Base-by-base conservation (phyloP, 768 basidiomycete species). In the Termitomyces sp. region DNA sequence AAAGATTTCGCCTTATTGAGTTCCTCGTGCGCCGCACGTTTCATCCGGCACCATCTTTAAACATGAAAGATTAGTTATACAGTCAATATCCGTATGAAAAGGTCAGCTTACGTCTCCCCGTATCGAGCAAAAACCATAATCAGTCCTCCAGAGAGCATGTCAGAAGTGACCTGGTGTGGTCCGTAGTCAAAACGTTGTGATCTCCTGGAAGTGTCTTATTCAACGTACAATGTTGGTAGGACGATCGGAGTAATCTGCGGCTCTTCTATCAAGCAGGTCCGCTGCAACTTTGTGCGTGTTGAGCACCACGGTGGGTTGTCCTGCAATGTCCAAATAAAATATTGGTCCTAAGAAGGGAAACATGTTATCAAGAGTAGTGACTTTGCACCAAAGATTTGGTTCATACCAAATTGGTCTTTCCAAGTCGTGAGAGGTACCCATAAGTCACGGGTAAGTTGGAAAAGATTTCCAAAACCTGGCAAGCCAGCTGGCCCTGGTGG, bases 21-120 rank as follows among this genome's bases (percentile, higher is more conserved):
- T 6, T 70, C 68, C 46, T 73, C 72, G 56, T 74, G 70, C 6
- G 67, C 67, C 1, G 72, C 69, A 16, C 71, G 44, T 24, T 22
- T 45, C 44, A 45, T 45, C 44, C 44, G 44, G 24, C 44, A 22
- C 44, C 44, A 45, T 1, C 44, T n/a, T n/a, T 45, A 24, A 43
- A 43, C 3, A 13, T 24, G 6, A 24, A 45, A 32, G 6, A 32
- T 6, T n/a, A n/a, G n/a, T n/a, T n/a, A n/a, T n/a, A n/a, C 44
- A 24, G 44, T 24, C 0, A 44, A 24, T 13, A 14, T 24, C 2
- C 44, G 14, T 7, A 45, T 2, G 6, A 45, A 14, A 24, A 5
- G 2, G 44, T 24, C 22, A 13, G 13, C 44, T 24, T 24, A 45
- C 44, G 44, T 45, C 44, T 45, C 22, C 13, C 44, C 44, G 6